phyloP scores from a whole-genome alignment of 2,329 filamentous ascomycete species.

The Tolypocladium pustulatum region DNA sequence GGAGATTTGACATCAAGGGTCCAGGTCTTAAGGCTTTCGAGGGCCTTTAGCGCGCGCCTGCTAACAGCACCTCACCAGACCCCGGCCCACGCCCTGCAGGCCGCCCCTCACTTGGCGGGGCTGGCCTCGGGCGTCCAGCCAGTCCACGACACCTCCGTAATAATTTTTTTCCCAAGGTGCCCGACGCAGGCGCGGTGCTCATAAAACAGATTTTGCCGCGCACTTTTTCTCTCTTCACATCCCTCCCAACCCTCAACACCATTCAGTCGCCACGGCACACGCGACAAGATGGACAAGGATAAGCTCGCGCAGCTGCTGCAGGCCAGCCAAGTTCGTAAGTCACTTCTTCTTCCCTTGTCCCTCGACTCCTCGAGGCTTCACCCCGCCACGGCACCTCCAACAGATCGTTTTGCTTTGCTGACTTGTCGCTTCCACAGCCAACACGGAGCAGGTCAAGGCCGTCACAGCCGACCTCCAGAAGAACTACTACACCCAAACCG shows the following conservation, averaged over 20 bases:
- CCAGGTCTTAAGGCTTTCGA: background rate
- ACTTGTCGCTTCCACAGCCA: conserved; percentile 42
- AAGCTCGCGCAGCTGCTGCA: conserved; percentile 80
- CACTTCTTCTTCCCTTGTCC: background rate
- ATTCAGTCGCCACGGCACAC: background rate
- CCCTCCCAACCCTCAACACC: background rate
- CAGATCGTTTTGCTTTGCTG: background rate
- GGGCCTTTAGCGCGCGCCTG: background rate
- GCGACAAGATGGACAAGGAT: conserved; percentile 39
- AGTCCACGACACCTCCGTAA: background rate
- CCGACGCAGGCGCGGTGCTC: background rate
- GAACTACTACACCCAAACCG: conserved; percentile 80
- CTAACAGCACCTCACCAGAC: background rate
- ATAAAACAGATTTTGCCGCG: background rate
- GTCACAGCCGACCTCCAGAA: conserved; percentile 86
- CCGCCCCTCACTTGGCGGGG: background rate
- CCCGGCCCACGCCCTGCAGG: background rate
- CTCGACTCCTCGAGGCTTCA: background rate
- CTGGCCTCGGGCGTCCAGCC: background rate
- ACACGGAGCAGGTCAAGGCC: conserved; percentile 81
- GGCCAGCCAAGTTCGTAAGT: conserved; percentile 78
- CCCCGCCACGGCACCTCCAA: background rate
- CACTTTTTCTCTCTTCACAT: background rate
- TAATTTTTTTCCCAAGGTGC: background rate
- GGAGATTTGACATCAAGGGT: background rate